Evolutionary conservation across 2,329 filamentous ascomycete genomes (phyloP).

Genomic region (Cryphonectria nitschkei): DNA sequence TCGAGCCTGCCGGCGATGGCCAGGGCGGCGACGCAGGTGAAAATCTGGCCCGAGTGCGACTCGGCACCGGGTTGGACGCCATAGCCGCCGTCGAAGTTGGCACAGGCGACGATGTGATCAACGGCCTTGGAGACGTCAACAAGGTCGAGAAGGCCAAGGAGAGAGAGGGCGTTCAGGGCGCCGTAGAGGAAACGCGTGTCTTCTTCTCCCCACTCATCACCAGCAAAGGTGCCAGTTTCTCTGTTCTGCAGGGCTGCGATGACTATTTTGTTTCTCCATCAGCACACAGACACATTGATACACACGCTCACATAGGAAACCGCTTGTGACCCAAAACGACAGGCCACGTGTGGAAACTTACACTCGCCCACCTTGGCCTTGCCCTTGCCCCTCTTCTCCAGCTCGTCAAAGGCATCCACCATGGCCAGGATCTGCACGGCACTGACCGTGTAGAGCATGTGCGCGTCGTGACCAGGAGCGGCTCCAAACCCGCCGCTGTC

Average conservation of each 20-base stretch:
- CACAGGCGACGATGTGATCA: conserved; percentile 76
- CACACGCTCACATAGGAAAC: too few species aligned
- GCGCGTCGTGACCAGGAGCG: conserved; percentile 90
- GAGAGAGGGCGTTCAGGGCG: conserved; percentile 84
- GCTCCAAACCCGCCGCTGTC: conserved; percentile 90
- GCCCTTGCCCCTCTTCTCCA: conserved; percentile 72
- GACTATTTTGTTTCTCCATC: conserved; percentile 47
- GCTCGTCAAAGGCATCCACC: conserved; percentile 80
- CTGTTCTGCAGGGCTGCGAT: conserved; percentile 82
- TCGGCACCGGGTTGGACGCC: conserved; percentile 88
- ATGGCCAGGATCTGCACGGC: conserved; percentile 91
- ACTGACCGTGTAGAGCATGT: conserved; percentile 95
- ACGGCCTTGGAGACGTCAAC: conserved; percentile 83
- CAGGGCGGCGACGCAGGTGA: conserved; percentile 88
- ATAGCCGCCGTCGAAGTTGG: conserved; percentile 94
- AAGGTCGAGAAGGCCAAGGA: conserved; percentile 73
- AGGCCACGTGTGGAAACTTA: conserved; percentile 50
- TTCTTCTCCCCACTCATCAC: conserved; percentile 95
- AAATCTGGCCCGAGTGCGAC: conserved; percentile 93
- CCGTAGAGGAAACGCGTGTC: conserved; percentile 95
- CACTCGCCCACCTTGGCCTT: conserved; percentile 78
- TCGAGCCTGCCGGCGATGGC: conserved; percentile 83
- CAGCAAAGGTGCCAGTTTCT: conserved; percentile 83
- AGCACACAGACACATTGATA: too few species aligned
- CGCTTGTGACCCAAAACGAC: too few species aligned